These are phyloP conservation scores for Phaeophleospora eucalypticola DNA, from an alignment of 2,329 filamentous ascomycete species.

Conservation along the genomic window DNA sequence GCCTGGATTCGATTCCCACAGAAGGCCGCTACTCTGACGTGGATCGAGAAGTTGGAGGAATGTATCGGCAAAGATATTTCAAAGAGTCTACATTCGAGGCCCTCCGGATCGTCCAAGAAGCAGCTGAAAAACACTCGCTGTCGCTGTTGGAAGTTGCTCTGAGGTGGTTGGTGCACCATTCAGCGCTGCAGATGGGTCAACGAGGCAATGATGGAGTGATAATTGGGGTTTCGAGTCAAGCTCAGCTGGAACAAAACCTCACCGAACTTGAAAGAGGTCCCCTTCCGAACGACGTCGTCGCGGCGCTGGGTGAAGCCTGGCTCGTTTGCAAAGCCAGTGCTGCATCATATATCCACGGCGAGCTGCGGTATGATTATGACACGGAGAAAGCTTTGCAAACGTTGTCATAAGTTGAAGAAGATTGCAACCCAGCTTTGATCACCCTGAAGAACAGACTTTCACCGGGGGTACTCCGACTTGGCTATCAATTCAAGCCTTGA, in stretches of 20 bases:
- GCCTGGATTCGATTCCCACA: conserved; percentile 33
- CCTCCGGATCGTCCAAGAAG: conserved; percentile 38
- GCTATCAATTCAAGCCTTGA: too few species aligned
- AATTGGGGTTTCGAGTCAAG: conserved; percentile 36
- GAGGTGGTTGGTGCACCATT: conserved; percentile 66
- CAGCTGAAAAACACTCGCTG: conserved; percentile 38
- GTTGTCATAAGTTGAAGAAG: too few species aligned
- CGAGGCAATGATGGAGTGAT: conserved; percentile 35
- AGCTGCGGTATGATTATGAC: neutral
- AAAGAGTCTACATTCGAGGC: conserved; percentile 43
- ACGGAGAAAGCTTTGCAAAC: conserved; percentile 1
- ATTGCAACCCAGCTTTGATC: too few species aligned
- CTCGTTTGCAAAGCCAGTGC: neutral
- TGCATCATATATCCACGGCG: neutral
- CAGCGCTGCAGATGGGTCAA: neutral
- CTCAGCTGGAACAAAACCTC: conserved; percentile 40
- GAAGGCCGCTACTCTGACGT: conserved; percentile 35
- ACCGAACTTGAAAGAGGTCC: conserved; percentile 38
- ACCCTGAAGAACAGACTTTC: too few species aligned
- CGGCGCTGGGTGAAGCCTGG: conserved; percentile 39
- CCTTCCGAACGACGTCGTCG: conserved; percentile 38
- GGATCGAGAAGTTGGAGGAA: conserved; percentile 44
- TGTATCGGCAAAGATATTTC: conserved; percentile 39
- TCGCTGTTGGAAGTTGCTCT: conserved; percentile 67
- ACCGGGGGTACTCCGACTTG: too few species aligned